phyloP scores from a whole-genome alignment of 2,329 filamentous ascomycete species.

The Penicillium aurantiogriseum region DNA sequence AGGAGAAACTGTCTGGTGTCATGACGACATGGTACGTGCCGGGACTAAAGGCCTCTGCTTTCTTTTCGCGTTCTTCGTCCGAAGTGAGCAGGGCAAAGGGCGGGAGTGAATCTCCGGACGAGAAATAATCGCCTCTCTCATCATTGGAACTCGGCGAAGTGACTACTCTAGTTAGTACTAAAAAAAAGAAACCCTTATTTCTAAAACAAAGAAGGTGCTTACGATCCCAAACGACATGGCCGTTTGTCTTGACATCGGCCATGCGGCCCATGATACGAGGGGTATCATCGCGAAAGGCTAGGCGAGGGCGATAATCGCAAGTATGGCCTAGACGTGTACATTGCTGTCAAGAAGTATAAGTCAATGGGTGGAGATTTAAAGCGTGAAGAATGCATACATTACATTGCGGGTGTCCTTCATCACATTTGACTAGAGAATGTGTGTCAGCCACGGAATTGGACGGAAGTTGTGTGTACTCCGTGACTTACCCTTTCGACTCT shows the following conservation, averaged over 20 bases:
- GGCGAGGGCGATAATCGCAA: conserved; percentile 58
- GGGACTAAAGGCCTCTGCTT: conserved; percentile 51
- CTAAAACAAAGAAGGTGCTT: conserved; percentile 27
- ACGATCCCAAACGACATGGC: conserved; percentile 58
- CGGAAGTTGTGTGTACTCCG: no score
- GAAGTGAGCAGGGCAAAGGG: conserved; percentile 54
- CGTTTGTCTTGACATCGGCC: conserved; percentile 51
- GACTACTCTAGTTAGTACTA: conserved; percentile 25
- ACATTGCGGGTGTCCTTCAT: conserved; percentile 55
- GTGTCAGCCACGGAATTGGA: conserved; percentile 17
- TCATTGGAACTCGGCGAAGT: conserved; percentile 31
- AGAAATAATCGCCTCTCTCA: conserved; percentile 30
- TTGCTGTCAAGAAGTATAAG: conserved; percentile 39
- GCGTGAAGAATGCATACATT: conserved; percentile 43
- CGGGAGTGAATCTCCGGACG: conserved; percentile 49
- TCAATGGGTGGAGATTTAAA: background rate
- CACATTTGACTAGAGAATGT: conserved; percentile 52
- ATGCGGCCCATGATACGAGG: conserved; percentile 52
- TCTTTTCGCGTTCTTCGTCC: conserved; percentile 59
- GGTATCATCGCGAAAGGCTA: conserved; percentile 57
- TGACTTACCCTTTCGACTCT: conserved; percentile 43
- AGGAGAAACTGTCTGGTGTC: conserved; percentile 54
- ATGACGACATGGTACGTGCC: conserved; percentile 58
- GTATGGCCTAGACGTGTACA: conserved; percentile 56
- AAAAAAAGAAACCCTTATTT: background rate